phyloP scores from a whole-genome alignment of 1,284 basidiomycete species.

The Ceratobasidium sp. region DNA sequence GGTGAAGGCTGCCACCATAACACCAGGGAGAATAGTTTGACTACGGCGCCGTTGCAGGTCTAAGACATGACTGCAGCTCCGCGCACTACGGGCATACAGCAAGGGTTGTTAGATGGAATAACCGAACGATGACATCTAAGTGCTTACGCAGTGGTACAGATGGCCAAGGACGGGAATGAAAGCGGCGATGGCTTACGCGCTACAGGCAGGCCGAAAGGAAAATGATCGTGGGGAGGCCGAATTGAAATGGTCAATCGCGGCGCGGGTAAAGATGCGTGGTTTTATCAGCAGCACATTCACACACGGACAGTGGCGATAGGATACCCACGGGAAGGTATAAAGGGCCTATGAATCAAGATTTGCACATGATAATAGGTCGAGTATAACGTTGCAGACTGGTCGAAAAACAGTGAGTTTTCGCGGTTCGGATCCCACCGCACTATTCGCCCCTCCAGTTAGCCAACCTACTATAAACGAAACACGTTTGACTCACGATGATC shows the following conservation, averaged over 20 bases:
- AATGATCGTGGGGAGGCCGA: conserved; percentile 50
- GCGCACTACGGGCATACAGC: conserved; percentile 58
- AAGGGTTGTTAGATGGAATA: background rate
- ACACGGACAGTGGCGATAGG: conserved; percentile 12
- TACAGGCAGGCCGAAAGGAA: background rate
- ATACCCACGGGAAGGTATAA: conserved; percentile 71
- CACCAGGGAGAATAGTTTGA: conserved; percentile 48
- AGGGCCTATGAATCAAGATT: conserved; percentile 85
- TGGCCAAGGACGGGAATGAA: conserved; percentile 80
- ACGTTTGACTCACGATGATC: conserved; percentile 67
- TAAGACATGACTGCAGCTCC: conserved; percentile 80
- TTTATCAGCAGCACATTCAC: background rate
- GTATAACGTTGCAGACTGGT: conserved; percentile 78
- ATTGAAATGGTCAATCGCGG: conserved; percentile 52
- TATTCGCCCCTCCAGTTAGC: conserved; percentile 52
- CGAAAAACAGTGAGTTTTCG: conserved; percentile 69
- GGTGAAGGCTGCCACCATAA: conserved; percentile 65
- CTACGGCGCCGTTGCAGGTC: conserved; percentile 65
- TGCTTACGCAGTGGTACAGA: conserved; percentile 78
- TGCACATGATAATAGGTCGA: conserved; percentile 78
- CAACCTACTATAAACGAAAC: background rate
- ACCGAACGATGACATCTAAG: background rate
- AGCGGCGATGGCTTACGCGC: conserved; percentile 68
- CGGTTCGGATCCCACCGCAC: conserved; percentile 82
- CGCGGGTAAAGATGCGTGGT: conserved; percentile 59